phyloP scores from a whole-genome alignment of 1,284 basidiomycete genomes.

The Cutaneotrichosporon sp. region DNA sequence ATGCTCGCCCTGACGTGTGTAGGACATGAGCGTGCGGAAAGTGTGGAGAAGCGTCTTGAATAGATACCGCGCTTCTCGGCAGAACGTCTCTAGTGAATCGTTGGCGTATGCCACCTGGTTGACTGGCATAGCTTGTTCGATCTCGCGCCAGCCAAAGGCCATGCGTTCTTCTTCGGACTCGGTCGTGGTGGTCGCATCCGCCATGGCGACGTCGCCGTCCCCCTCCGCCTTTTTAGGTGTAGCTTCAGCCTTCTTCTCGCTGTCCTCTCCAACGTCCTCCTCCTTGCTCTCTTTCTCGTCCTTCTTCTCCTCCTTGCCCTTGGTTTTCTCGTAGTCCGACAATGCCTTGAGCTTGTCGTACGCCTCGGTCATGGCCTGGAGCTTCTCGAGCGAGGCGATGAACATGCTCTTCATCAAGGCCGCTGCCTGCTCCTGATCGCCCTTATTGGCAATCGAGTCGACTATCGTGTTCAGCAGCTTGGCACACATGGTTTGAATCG shows the following conservation, averaged over 20 bases:
- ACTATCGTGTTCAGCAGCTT: slow-evolving; percentile 89
- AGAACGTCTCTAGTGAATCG: slow-evolving; percentile 68
- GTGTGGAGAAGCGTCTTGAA: slow-evolving; percentile 87
- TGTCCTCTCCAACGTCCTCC: not conserved
- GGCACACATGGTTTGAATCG: slow-evolving; percentile 83
- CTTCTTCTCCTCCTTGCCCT: slow-evolving; percentile 40
- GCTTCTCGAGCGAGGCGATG: slow-evolving; percentile 78
- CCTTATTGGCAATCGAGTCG: slow-evolving; percentile 74
- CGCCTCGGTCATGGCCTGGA: slow-evolving; percentile 71
- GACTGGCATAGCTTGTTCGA: slow-evolving; percentile 75
- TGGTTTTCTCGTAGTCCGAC: slow-evolving; percentile 38
- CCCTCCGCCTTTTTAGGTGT: not conserved
- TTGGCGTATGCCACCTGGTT: slow-evolving; percentile 65
- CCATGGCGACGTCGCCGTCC: slow-evolving; percentile 17
- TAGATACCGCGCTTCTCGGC: slow-evolving; percentile 73
- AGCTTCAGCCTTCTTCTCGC: not conserved
- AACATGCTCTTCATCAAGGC: slow-evolving; percentile 69
- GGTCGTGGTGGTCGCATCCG: slow-evolving; percentile 16
- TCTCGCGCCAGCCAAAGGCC: slow-evolving; percentile 51
- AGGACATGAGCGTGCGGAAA: slow-evolving; percentile 74
- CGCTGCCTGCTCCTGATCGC: slow-evolving; percentile 62
- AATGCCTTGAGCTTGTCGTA: slow-evolving; percentile 50
- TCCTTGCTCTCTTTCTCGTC: not conserved
- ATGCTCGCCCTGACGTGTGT: slow-evolving; percentile 73
- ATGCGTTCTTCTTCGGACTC: slow-evolving; percentile 28